Evolutionary conservation across 1,139 yeast species (phyloP).

Genomic region (Saccharomycopsis phalli): DNA sequence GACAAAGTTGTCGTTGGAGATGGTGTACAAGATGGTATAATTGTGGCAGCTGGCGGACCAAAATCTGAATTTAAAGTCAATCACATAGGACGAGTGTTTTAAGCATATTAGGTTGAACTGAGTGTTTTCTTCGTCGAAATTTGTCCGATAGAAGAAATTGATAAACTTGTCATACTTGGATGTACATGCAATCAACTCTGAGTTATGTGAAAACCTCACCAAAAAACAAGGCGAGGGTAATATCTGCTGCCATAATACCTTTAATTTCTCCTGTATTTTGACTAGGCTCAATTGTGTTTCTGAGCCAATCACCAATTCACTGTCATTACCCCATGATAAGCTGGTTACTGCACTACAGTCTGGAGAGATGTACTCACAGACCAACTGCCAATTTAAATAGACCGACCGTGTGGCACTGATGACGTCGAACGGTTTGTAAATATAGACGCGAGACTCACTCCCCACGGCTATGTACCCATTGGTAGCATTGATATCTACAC

Average conservation of each 20-base stretch:
- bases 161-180: slow-evolving; percentile 56
- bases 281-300: slow-evolving; percentile 42
- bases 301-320: slow-evolving; percentile 59
- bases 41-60: slow-evolving; percentile 24
- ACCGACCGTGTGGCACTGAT: slow-evolving; percentile 29
- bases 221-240: slow-evolving; percentile 51
- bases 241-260: slow-evolving; percentile 43
- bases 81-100: slow-evolving; percentile 53
- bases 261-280: slow-evolving; percentile 32
- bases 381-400: slow-evolving; percentile 39
- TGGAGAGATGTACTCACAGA: slow-evolving; percentile 29
- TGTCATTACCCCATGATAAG: slow-evolving; percentile 59
- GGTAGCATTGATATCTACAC: slow-evolving; percentile 51
- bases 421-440: slow-evolving; percentile 40
- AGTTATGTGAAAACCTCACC: slow-evolving; percentile 52
- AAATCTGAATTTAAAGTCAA: slow-evolving; percentile 30
- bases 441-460: slow-evolving; percentile 27
- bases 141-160: slow-evolving; percentile 71
- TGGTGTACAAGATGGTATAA: slow-evolving; percentile 48
- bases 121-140: slow-evolving; percentile 57
- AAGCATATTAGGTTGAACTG: slow-evolving; percentile 66
- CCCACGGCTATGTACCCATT: slow-evolving; percentile 46
- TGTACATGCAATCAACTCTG: slow-evolving; percentile 56
- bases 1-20: slow-evolving; percentile 45
- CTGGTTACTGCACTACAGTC: slow-evolving; percentile 38